These are phyloP conservation scores for Plasmodium adleri DNA, from an alignment of 169 alveolate species.

Conservation along the genomic window DNA sequence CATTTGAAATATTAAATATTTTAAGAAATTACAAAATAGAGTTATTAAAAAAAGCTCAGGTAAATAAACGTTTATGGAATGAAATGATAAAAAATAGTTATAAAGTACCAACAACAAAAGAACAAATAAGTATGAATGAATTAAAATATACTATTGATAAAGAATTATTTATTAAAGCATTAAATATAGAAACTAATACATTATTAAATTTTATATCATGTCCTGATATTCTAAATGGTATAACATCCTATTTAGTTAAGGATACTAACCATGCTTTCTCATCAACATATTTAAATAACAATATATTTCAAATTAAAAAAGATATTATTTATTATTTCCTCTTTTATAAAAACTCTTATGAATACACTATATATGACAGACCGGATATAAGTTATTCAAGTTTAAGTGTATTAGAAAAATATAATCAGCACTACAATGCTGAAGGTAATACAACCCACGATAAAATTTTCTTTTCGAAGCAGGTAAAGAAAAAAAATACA, in stretches of 20 bases:
- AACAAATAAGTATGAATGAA: conserved; percentile 61
- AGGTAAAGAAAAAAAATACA: conserved; percentile 16
- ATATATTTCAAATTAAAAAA: conserved; percentile 42
- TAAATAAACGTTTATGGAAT: conserved; percentile 51
- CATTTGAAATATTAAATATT: conserved; percentile 55
- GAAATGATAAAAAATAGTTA: conserved; percentile 64
- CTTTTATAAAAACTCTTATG: conserved; percentile 56
- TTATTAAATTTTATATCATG: conserved; percentile 51
- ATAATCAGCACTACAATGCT: conserved; percentile 32
- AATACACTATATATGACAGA: conserved; percentile 23
- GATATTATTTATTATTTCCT: conserved; percentile 63
- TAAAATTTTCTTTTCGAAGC: conserved; percentile 15
- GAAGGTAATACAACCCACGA: conserved; percentile 8
- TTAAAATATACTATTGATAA: conserved; percentile 51
- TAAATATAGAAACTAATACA: conserved; percentile 66
- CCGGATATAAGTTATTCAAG: conserved; percentile 74
- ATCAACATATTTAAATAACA: conserved; percentile 32
- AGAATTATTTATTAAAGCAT: conserved; percentile 62
- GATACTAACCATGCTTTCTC: conserved; percentile 36
- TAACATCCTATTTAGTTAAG: conserved; percentile 65
- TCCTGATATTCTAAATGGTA: conserved; percentile 65
- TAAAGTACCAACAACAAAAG: conserved; percentile 55
- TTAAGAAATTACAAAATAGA: conserved; percentile 67
- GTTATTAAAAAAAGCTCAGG: conserved; percentile 59
- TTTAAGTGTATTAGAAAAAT: conserved; percentile 38